phyloP scores from a whole-genome alignment of 805 yeast species.

The Candida ulmi region DNA sequence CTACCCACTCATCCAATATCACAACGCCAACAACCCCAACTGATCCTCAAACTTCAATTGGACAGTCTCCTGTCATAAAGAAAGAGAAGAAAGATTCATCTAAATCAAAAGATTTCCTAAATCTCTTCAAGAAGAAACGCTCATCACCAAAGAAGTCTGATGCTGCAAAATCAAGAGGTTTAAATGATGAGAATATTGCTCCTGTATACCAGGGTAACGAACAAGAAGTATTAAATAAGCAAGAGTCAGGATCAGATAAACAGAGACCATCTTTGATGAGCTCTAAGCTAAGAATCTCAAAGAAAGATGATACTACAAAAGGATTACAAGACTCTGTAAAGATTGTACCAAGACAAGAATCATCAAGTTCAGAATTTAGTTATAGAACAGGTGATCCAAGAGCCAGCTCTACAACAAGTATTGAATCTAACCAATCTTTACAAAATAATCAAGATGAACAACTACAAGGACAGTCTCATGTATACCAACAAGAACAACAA shows the following conservation, averaged over 20 bases:
- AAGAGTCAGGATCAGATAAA: slow-evolving; percentile 5
- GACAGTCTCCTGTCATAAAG: too few species aligned
- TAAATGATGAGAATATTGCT: slow-evolving; percentile 13
- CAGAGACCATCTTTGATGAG: slow-evolving; percentile 15
- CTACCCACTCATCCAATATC: too few species aligned
- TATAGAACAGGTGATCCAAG: slow-evolving; percentile 5
- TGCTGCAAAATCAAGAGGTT: slow-evolving; percentile 1
- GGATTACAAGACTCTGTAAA: slow-evolving; percentile 1
- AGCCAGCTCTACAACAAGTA: too few species aligned
- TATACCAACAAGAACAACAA: slow-evolving; percentile 1
- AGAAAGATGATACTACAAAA: slow-evolving; percentile 3
- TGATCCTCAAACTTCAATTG: too few species aligned
- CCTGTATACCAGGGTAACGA: neutral
- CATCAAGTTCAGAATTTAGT: slow-evolving; percentile 10
- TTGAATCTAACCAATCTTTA: too few species aligned
- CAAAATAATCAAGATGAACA: slow-evolving; percentile 2
- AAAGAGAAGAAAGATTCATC: neutral
- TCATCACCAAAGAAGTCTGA: slow-evolving; percentile 17
- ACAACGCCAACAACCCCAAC: too few species aligned
- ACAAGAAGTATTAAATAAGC: neutral
- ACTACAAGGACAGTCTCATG: slow-evolving; percentile 1
- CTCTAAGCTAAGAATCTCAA: slow-evolving; percentile 8
- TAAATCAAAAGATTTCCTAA: slow-evolving; percentile 14
- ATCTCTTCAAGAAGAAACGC: slow-evolving; percentile 22
- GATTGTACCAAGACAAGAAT: slow-evolving; percentile 11